phyloP scores from a whole-genome alignment of 2,329 filamentous ascomycete species.

The Aureobasidium zeae region DNA sequence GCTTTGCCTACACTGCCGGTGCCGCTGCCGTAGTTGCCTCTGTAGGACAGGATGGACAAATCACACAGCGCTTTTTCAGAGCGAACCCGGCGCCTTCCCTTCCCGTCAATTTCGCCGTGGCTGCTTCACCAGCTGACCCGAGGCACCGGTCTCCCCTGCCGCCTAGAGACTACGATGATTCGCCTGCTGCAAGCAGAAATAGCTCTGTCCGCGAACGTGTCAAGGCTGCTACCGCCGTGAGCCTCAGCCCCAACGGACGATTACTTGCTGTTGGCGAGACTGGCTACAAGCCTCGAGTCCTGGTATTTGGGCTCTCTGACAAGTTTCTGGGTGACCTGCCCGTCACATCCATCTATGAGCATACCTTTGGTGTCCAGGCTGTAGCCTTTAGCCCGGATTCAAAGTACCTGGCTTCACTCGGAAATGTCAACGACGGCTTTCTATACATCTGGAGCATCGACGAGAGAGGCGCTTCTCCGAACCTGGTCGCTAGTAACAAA shows the following conservation, averaged over 20 bases:
- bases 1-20: slow-evolving; percentile 85
- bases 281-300: slow-evolving; percentile 81
- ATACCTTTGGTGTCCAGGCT: slow-evolving; percentile 78
- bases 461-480: slow-evolving; percentile 68
- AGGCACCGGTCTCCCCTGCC: slow-evolving; percentile 3
- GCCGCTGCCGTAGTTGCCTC: slow-evolving; percentile 87
- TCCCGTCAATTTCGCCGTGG: not conserved
- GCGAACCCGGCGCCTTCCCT: slow-evolving; percentile 37
- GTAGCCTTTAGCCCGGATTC: slow-evolving; percentile 86
- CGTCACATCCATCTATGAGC: slow-evolving; percentile 76
- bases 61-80: slow-evolving; percentile 80
- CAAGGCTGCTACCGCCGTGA: slow-evolving; percentile 86
- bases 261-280: slow-evolving; percentile 90
- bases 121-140: slow-evolving; percentile 9
- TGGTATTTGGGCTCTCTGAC: slow-evolving; percentile 73
- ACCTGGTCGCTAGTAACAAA: slow-evolving; percentile 76
- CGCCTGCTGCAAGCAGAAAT: slow-evolving; percentile 50
- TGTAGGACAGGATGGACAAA: slow-evolving; percentile 54
- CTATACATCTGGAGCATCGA: slow-evolving; percentile 86
- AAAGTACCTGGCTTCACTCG: slow-evolving; percentile 77
- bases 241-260: slow-evolving; percentile 76
- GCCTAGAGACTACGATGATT: slow-evolving; percentile 43
- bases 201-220: slow-evolving; percentile 88
- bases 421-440: slow-evolving; percentile 84
- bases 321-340: slow-evolving; percentile 74